Conservation (phyloP, 495 filamentous ascomycete species). For the Neurospora cerealis region DNA sequence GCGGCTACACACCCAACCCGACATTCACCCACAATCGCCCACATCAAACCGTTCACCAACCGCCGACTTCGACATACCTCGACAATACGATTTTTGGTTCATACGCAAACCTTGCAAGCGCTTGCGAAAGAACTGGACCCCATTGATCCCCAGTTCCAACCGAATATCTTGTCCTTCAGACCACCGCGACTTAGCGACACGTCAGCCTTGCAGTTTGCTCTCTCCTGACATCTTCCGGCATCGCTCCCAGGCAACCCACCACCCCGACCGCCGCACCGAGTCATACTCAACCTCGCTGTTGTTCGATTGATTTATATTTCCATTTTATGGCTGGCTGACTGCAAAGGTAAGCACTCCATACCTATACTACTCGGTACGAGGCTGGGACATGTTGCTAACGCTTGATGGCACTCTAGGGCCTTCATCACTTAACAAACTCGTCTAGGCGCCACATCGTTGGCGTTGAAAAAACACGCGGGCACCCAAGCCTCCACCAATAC, state of each 20-base stretch:
- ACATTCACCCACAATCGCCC: constrained; percentile 4
- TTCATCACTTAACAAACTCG: neutral
- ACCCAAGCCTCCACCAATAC: neutral
- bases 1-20: constrained; percentile 5
- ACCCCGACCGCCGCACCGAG: neutral
- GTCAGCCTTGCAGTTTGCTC: neutral
- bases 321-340: constrained; percentile 7
- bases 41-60: neutral
- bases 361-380: neutral
- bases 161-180: neutral
- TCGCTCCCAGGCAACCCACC: constrained; percentile 2
- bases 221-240: constrained; percentile 2
- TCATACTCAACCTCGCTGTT: neutral
- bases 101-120: neutral
- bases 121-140: neutral
- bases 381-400: neutral
- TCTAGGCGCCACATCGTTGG: neutral
- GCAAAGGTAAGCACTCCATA: neutral
- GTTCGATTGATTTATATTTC: neutral
- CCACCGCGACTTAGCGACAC: constrained; percentile 1
- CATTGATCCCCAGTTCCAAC: neutral
- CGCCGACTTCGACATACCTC: neutral
- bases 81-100: neutral
- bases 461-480: neutral
- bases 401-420: neutral